Evolutionary conservation across 768 basidiomycete species (phyloP), one percentile per base, ranked within the genome.

Genomic region (Termitomyces titanicus): DNA sequence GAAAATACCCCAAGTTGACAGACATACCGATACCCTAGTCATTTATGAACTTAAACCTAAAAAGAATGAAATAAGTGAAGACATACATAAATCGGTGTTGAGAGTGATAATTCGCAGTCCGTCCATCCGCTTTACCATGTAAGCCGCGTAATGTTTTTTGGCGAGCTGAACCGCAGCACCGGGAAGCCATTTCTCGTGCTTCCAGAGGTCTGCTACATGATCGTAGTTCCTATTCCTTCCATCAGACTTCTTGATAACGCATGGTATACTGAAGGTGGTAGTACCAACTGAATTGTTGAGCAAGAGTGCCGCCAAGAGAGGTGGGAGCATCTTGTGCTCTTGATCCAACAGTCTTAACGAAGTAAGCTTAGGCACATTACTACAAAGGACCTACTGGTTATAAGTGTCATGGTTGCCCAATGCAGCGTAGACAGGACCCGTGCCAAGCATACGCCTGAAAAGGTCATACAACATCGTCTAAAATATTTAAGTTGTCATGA

Each of bases 321-420:
- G 82, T 77, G 25, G 83, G 79, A 1, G 86, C 80, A 58, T 86
- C 86, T 61, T 84, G 76, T 2, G 80, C 82, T 68, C 85, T 76
- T 64, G 53, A 27, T 11, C 18, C 24, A 40, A 35, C n/a, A 47
- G 48, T 38, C 5, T 56, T 11, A 56, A 37, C 7, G 8, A 18
- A 18, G 29, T 13, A 24, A 22, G 8, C 9, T n/a, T 22, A 10
- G 8, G 47, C 20, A 15, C 6, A 9, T n/a, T n/a, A 25, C n/a
- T 15, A 15, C 42, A 53, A 37, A 11, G 22, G 35, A 61, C 79
- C 27, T 56, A 86, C 83, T 82, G 77, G 61, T 84, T 83, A 66
- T 84, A 88, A 38, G 77, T 84, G 64, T 92, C 89, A 61, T 92
- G 89, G 65, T 92, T 92, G 9, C 89, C 89, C 9, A 91, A 71